A percentile compares a stretch with the other conserved stretches of the same genome.
Conservation (phyloP, 2,329 filamentous ascomycete species). For the Hymenoscyphus salicellus region DNA sequence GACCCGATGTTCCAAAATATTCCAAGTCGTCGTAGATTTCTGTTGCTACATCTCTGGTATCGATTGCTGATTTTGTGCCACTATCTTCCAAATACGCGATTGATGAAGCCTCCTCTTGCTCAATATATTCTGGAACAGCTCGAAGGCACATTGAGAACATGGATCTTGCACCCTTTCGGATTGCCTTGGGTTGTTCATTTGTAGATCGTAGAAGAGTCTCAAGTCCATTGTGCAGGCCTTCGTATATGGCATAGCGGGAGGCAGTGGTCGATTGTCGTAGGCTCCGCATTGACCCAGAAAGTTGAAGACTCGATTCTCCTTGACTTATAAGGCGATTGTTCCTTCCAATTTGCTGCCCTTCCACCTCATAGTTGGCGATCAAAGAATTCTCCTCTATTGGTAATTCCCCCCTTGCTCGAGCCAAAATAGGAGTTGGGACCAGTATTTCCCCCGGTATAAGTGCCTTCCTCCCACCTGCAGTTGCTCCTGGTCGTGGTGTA, state of each 20-base stretch:
- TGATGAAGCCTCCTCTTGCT: conserved; percentile 45
- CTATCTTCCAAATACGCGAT: conserved; percentile 39
- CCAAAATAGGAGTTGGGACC: conserved; percentile 35
- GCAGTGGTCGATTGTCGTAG: conserved; percentile 36
- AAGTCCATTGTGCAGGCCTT: conserved; percentile 45
- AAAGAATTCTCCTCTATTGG: not conserved
- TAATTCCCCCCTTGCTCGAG: conserved; percentile 27
- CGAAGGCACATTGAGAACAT: conserved; percentile 50
- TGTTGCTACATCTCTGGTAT: conserved; percentile 40
- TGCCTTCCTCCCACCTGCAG: conserved; percentile 14
- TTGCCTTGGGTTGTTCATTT: conserved; percentile 13
- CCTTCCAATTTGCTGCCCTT: not conserved
- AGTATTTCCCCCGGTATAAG: conserved; percentile 32
- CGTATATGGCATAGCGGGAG: conserved; percentile 40
- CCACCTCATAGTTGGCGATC: not conserved
- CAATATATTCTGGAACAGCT: conserved; percentile 47
- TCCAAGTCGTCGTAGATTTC: conserved; percentile 51
- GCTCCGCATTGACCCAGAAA: conserved; percentile 35
- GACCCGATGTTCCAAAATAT: conserved; percentile 39
- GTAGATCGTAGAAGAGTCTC: conserved; percentile 47
- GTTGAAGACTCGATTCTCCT: conserved; percentile 18
- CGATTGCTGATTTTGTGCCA: conserved; percentile 36
- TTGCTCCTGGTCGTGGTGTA: conserved; percentile 5
- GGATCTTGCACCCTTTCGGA: conserved; percentile 38
- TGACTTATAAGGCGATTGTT: conserved; percentile 15